Conservation (phyloP, 2,329 filamentous ascomycete genomes). For the Pezicula carpinea region DNA sequence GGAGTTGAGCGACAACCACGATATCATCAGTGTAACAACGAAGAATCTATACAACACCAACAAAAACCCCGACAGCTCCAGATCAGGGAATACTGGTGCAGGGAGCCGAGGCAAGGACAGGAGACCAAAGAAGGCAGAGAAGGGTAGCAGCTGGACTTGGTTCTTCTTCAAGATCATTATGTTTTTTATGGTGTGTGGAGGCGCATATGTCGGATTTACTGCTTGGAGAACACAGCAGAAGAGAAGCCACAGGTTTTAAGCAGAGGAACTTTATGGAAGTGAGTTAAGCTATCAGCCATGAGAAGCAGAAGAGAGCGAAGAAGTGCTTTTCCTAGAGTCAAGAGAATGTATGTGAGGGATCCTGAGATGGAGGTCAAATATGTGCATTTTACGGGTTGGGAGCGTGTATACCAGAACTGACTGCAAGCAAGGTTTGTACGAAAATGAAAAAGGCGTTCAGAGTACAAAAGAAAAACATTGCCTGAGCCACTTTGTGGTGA, state of each 20-base stretch:
- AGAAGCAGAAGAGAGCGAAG: neutral
- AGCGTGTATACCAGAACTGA: conserved; percentile 13
- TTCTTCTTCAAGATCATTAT: conserved; percentile 79
- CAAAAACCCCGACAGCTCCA: conserved; percentile 28
- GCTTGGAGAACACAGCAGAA: conserved; percentile 58
- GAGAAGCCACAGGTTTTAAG: conserved; percentile 28
- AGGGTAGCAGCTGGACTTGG: conserved; percentile 55
- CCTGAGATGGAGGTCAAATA: too few relatives aligned
- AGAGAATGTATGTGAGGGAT: neutral
- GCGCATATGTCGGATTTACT: conserved; percentile 81
- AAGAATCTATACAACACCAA: conserved; percentile 80
- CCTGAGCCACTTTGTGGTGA: too few relatives aligned
- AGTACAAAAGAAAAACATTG: too few relatives aligned
- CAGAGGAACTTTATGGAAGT: neutral
- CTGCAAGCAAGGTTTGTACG: too few relatives aligned
- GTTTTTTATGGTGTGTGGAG: conserved; percentile 64
- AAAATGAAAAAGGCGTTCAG: too few relatives aligned
- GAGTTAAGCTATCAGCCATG: neutral
- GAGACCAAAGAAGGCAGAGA: conserved; percentile 28
- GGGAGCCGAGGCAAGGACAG: conserved; percentile 24
- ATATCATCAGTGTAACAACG: conserved; percentile 82
- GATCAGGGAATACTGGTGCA: conserved; percentile 30
- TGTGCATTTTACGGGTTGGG: conserved; percentile 9
- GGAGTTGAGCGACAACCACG: conserved; percentile 95
- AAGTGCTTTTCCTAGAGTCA: neutral